Base-by-base conservation (phyloP, 352 stramenopile genomes). In the Globisporangium solare region DNA sequence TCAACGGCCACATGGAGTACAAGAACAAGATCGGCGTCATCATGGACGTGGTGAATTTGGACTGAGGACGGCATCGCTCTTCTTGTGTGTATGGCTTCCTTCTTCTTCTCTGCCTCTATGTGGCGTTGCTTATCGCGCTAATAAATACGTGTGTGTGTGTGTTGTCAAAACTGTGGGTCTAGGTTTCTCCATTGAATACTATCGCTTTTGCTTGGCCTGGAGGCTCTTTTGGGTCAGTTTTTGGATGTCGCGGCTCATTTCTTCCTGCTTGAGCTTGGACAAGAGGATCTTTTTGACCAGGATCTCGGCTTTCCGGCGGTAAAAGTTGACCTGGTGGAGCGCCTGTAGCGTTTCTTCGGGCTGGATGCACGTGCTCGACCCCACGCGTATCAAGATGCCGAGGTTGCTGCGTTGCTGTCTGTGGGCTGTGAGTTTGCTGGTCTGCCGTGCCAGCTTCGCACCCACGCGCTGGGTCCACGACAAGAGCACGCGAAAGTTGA, bases 11-110 rank as follows among this genome's bases (percentile, higher is more conserved):
- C 58, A 63, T 93, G 53, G 83, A 95, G 55, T 96, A 96, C 70
- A 92, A 94, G 68, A 88, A 83, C 71, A 92, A 94, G 59, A 90
- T 96, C 58, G 79, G 78, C 42, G 73, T 71, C 32, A 92, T 94
- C 56, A 70, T 94, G 66, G 82, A 94, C 63, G 6, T 83, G 39
- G 63, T 94, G 14, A 64, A 88, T 53, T 65, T 94, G 15, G 83
- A 94, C 14, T 92, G 46, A 21, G 39, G 39, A 43, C 27, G 12
- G 6, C 3, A 43, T 43, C 3, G n/a, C 39, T n/a, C 11, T 42
- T 3, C 3, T 43, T 43, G 13, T 43, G 3, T 15, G 39, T 10
- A 43, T 43, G 13, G 7, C 18, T n/a, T 43, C 24, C 24, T 27
- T 27, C 24, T 27, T 27, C 24, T 27, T 42, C 14, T 42, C 37